Conservation (phyloP, 2,329 filamentous ascomycete genomes). For the Ceratocystis cacaofunesta region DNA sequence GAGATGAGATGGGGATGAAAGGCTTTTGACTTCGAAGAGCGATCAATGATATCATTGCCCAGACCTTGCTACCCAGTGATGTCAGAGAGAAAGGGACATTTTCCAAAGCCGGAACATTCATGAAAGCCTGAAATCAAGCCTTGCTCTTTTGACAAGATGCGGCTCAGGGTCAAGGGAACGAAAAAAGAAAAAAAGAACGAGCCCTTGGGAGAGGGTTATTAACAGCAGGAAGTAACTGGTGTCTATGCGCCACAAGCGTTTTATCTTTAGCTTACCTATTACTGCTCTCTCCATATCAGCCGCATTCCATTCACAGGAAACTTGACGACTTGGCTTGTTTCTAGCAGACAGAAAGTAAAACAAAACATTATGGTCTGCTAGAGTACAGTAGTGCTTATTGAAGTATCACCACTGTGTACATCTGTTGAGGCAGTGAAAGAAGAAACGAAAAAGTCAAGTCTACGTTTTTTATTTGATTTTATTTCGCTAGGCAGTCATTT, state of each 20-base stretch:
- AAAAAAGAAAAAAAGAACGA: not conserved
- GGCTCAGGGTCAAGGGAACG: not conserved
- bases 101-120: not conserved
- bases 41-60: not conserved
- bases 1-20: too few species aligned
- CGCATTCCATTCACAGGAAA: not conserved
- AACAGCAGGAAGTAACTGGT: not conserved
- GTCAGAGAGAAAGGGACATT: not conserved
- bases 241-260: not conserved
- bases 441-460: too few species aligned
- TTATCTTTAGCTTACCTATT: not conserved
- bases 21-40: too few species aligned
- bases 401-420: not conserved
- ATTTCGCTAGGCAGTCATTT: too few species aligned
- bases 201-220: not conserved
- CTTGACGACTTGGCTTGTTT: not conserved
- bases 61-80: not conserved
- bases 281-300: not conserved
- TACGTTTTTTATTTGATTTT: too few species aligned
- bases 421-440: not conserved
- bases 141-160: slow-evolving; percentile 1
- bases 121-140: not conserved
- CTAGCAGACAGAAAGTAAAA: not conserved
- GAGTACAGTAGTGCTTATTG: too few species aligned
- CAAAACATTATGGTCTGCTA: not conserved